Evolutionary conservation across 2,329 filamentous ascomycete genomes (phyloP).

Genomic region (Penicillium sp.): DNA sequence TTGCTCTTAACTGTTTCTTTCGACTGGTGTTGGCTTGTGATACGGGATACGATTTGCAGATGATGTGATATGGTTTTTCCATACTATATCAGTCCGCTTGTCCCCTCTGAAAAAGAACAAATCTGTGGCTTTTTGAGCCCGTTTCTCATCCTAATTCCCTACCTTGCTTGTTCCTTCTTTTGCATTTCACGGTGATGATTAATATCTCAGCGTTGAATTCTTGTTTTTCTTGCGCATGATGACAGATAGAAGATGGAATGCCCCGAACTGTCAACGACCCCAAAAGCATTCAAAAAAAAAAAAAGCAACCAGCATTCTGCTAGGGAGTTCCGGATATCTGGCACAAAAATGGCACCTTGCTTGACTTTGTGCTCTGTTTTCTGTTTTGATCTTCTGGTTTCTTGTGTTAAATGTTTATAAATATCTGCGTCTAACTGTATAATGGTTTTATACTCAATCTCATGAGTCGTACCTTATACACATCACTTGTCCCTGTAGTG

Average conservation of each 20-base stretch:
- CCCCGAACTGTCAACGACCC: slow-evolving; percentile 45
- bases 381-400: slow-evolving; percentile 43
- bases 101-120: slow-evolving; percentile 27
- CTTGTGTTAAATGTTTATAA: slow-evolving; percentile 21
- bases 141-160: slow-evolving; percentile 23
- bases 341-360: slow-evolving; percentile 53
- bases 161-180: slow-evolving; percentile 28
- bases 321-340: slow-evolving; percentile 80
- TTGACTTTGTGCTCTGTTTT: slow-evolving; percentile 32
- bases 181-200: slow-evolving; percentile 20
- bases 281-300: slow-evolving; percentile 52
- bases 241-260: slow-evolving; percentile 53
- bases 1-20: slow-evolving; percentile 7
- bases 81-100: slow-evolving; percentile 13
- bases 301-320: slow-evolving; percentile 50
- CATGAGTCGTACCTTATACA: slow-evolving; percentile 16
- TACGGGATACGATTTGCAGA: slow-evolving; percentile 13
- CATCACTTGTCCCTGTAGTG: neutral
- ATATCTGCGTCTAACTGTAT: slow-evolving; percentile 34
- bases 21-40: slow-evolving; percentile 4
- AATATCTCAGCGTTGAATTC: slow-evolving; percentile 19
- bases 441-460: slow-evolving; percentile 29
- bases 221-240: slow-evolving; percentile 20
- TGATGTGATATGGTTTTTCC: slow-evolving; percentile 27
- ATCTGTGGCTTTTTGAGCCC: slow-evolving; percentile 34